Evolutionary conservation across 148 eudicot genomes (phyloP), one percentile per base, ranked within the genome.

Genomic region (Diospyros lotus): DNA sequence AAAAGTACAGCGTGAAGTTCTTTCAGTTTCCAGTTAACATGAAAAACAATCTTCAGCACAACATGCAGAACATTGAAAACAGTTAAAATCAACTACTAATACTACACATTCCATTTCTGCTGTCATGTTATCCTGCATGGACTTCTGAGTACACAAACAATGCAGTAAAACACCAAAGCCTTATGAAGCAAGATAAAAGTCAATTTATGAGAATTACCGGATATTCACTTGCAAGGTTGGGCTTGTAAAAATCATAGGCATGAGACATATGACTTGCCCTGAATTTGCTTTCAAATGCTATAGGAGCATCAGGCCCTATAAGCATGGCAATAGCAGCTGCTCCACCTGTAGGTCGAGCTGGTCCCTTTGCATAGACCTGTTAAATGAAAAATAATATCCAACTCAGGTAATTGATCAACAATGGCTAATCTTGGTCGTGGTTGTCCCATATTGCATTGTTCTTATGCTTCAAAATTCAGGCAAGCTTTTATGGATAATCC

Each of bases 281-380:
- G 69, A 96, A 75, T 84, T 91, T 93, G 97, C 98, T 91, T 84
- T 96, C 99, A 53, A 96, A 96, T 58, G 80, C 89, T 59, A 96
- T 83, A 18, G 99, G 98, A 53, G 98, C 98, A 85, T 96, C 92
- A 28, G 99, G 93, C 51, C 99, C 99, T 64, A 96, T 84, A 13
- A 96, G 97, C 96, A 96, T 96, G 56, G 98, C 98, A 80, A 96
- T 72, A 5, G 97, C 91, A 79, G 93, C 99, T 58, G 99, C 99
- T 61, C 99, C 99, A 66, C 99, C 98, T 45, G 99, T 96, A 43
- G 99, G 98, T 77, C 99, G 81, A 71, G 99, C 99, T 56, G 99
- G 85, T 60, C 99, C 98, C 83, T 96, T 98, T 6, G 99, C 99
- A 82, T 96, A 96, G 70, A 96, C 99, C 99, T 96, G 82, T 58